phyloP scores from a whole-genome alignment of 73 alveolate genomes.

The Stentor coeruleus region DNA sequence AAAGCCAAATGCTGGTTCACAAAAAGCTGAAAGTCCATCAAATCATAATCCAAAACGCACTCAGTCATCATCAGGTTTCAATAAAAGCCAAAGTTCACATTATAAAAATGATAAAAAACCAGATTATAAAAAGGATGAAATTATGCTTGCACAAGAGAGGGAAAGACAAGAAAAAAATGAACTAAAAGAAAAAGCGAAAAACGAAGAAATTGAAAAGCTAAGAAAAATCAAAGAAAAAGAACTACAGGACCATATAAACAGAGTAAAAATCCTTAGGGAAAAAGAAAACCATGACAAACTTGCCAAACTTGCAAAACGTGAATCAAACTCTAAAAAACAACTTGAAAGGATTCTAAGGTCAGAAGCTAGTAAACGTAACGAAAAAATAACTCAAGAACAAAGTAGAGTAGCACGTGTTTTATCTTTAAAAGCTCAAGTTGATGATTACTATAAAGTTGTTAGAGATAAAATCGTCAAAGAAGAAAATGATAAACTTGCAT shows the following conservation, averaged over 20 bases:
- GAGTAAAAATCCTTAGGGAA: neutral
- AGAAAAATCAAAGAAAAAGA: neutral
- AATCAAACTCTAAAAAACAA: too few relatives aligned
- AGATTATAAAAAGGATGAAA: neutral
- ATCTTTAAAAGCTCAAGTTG: neutral
- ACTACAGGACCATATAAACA: neutral
- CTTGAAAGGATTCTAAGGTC: neutral
- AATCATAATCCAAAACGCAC: too few relatives aligned
- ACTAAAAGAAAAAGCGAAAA: neutral
- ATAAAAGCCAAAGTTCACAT: too few relatives aligned
- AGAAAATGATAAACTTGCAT: neutral
- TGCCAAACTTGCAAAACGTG: neutral
- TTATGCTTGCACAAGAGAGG: neutral
- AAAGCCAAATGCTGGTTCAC: too few relatives aligned
- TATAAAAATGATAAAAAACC: neutral
- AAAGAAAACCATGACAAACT: neutral
- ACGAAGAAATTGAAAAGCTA: neutral
- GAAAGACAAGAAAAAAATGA: neutral
- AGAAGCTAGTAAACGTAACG: neutral
- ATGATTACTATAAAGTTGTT: neutral
- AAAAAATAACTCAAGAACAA: neutral
- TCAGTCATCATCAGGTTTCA: too few relatives aligned
- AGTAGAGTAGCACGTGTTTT: neutral
- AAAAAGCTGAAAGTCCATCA: too few relatives aligned
- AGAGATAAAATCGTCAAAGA: neutral